Conservation (phyloP, 257 asterid species). For the Solanum corneliomulleri region DNA sequence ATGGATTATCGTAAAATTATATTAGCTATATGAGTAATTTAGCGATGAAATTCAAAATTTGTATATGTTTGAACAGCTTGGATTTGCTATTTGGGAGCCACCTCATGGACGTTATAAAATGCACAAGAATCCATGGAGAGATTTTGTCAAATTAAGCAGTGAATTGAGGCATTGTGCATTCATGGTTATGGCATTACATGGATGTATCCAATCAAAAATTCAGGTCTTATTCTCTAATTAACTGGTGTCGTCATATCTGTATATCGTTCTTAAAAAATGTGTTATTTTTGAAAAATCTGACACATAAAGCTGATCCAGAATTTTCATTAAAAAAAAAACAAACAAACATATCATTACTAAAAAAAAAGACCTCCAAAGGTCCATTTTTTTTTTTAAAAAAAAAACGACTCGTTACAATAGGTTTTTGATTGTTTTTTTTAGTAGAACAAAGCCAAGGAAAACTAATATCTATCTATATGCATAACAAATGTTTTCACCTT, state of each 20-base stretch:
- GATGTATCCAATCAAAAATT: conserved; percentile 33
- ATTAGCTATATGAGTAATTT: neutral
- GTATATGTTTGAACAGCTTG: conserved; percentile 13
- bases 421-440: too few relatives aligned
- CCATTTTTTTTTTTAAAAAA: too few relatives aligned
- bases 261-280: neutral
- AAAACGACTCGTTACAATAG: neutral
- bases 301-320: neutral
- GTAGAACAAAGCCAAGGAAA: too few relatives aligned
- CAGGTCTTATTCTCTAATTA: conserved; percentile 14
- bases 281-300: neutral
- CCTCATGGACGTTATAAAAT: conserved; percentile 38
- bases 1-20: neutral
- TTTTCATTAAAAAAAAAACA: neutral
- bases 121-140: conserved; percentile 33
- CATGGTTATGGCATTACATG: conserved; percentile 45
- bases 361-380: neutral
- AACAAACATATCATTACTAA: neutral
- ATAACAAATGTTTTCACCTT: too few relatives aligned
- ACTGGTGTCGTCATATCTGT: rapidly evolving
- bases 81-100: conserved; percentile 50
- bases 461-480: too few relatives aligned
- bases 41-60: neutral
- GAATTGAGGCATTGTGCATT: conserved; percentile 46
- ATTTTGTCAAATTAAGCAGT: conserved; percentile 27